phyloP scores from a whole-genome alignment of 768 basidiomycete genomes.

The Lentinula guzmanii region DNA sequence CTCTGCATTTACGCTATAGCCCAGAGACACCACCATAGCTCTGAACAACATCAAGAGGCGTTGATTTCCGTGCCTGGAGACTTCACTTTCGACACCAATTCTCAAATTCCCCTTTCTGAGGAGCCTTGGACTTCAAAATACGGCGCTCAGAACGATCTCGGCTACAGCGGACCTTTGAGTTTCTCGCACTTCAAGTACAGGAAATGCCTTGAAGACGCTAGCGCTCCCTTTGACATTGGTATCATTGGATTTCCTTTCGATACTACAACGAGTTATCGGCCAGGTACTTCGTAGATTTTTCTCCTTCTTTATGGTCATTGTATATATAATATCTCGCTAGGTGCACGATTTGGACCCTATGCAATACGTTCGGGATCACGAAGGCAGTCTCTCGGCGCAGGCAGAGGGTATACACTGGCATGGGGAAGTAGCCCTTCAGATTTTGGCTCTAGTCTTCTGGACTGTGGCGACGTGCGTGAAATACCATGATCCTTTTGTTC shows the following conservation, averaged over 20 bases:
- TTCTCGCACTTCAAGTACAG: constrained; percentile 64
- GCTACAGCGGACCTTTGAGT: constrained; percentile 54
- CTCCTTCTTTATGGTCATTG: background rate
- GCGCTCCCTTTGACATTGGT: constrained; percentile 48
- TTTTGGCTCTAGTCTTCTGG: constrained; percentile 40
- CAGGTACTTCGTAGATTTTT: constrained; percentile 13
- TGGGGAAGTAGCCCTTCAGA: constrained; percentile 51
- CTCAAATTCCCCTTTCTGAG: background rate
- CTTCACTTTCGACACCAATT: background rate
- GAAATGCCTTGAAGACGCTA: constrained; percentile 44
- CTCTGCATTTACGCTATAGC: background rate
- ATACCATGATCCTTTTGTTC: background rate
- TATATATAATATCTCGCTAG: constrained; percentile 12
- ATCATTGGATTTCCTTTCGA: constrained; percentile 62
- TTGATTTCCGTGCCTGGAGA: background rate
- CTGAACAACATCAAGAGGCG: background rate
- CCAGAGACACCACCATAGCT: background rate
- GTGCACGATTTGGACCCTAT: constrained; percentile 66
- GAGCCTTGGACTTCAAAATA: constrained; percentile 50
- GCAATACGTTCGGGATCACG: constrained; percentile 59
- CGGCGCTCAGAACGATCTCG: constrained; percentile 46
- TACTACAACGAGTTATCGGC: constrained; percentile 41
- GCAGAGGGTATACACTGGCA: constrained; percentile 43
- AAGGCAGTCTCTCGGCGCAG: constrained; percentile 27
- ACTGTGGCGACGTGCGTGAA: constrained; percentile 58